Percentiles rank a stretch among this genome's conserved stretches.
phyloP scores from a whole-genome alignment of 2,329 filamentous ascomycete genomes.

The Pseudophaeomoniella oleicola region DNA sequence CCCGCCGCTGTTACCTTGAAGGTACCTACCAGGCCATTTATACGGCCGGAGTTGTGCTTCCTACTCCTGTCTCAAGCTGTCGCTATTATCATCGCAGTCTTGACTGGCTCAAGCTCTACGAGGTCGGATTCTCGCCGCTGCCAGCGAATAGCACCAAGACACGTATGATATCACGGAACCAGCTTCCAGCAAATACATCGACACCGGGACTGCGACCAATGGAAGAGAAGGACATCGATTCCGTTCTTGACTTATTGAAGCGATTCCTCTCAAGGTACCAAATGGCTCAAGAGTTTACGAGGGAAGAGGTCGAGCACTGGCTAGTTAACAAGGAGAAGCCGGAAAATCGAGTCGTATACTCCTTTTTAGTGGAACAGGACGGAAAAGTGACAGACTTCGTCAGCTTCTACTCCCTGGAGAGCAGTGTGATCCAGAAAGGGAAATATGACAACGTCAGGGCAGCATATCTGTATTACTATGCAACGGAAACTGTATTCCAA shows the following conservation, averaged over 20 bases:
- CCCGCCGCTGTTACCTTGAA: slow-evolving; percentile 72
- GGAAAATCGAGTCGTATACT: slow-evolving; percentile 70
- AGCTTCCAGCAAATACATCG: slow-evolving; percentile 58
- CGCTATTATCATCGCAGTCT: slow-evolving; percentile 90
- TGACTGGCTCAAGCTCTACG: slow-evolving; percentile 92
- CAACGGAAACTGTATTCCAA: slow-evolving; percentile 61
- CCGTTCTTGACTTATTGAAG: slow-evolving; percentile 58
- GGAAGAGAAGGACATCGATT: slow-evolving; percentile 61
- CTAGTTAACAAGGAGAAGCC: slow-evolving; percentile 54
- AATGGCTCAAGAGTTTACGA: slow-evolving; percentile 66
- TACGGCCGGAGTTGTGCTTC: slow-evolving; percentile 80
- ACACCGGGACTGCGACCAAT: slow-evolving; percentile 68
- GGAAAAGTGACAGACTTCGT: slow-evolving; percentile 90
- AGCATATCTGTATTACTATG: slow-evolving; percentile 97
- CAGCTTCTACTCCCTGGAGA: slow-evolving; percentile 92
- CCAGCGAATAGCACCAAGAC: slow-evolving; percentile 70
- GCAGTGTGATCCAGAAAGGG: slow-evolving; percentile 70
- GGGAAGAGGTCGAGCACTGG: slow-evolving; percentile 79
- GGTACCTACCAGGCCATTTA: slow-evolving; percentile 92
- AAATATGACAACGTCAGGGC: slow-evolving; percentile 71
- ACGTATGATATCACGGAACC: slow-evolving; percentile 75
- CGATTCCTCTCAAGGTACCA: slow-evolving; percentile 70
- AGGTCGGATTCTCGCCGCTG: slow-evolving; percentile 83
- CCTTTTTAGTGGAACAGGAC: slow-evolving; percentile 71
- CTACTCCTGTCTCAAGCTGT: slow-evolving; percentile 82